Percentiles rank a stretch among this genome's conserved stretches.
These are phyloP conservation scores for Pyrenochaeta sp. DNA, from an alignment of 2,329 filamentous ascomycete species.

Conservation along the genomic window DNA sequence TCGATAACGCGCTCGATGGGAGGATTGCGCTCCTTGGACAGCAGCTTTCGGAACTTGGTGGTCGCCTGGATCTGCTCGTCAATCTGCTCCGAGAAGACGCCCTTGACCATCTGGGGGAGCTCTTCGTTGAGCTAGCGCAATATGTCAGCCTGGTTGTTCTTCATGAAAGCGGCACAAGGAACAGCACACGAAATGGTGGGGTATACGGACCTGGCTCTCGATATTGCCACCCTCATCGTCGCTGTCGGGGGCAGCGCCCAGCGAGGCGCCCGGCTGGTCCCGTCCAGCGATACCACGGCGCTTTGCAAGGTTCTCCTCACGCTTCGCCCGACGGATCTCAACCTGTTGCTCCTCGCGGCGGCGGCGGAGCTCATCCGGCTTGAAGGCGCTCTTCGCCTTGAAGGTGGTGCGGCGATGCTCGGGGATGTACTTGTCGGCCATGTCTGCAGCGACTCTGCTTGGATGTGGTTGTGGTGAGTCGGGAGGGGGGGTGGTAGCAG, in stretches of 20 bases:
- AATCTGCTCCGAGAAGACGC: slow-evolving; percentile 98
- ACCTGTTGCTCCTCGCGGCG: slow-evolving; percentile 99
- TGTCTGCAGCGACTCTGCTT: slow-evolving; percentile 59
- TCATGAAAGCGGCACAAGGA: background rate
- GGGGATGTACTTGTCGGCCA: slow-evolving; percentile 99
- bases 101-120: slow-evolving; percentile 96
- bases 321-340: slow-evolving; percentile 97
- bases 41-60: slow-evolving; percentile 96
- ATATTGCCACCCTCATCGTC: slow-evolving; percentile 96
- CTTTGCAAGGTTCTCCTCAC: slow-evolving; percentile 99
- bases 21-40: slow-evolving; percentile 98
- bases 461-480: slow-evolving; percentile 24
- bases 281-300: slow-evolving; percentile 89
- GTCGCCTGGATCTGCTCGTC: slow-evolving; percentile 97
- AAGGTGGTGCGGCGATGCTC: slow-evolving; percentile 99
- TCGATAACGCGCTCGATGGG: slow-evolving; percentile 99
- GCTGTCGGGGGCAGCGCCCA: slow-evolving; percentile 91
- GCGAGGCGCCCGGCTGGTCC: slow-evolving; percentile 76
- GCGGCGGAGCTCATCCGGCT: slow-evolving; percentile 97
- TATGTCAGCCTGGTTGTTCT: slow-evolving; percentile 21
- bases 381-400: slow-evolving; percentile 99
- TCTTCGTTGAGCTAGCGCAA: slow-evolving; percentile 85
- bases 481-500: slow-evolving; percentile 23
- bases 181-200: slow-evolving; percentile 21
- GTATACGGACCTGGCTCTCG: slow-evolving; percentile 85